Conservation (phyloP, 2,329 filamentous ascomycete species). For the Paraphoma chrysanthemicola region DNA sequence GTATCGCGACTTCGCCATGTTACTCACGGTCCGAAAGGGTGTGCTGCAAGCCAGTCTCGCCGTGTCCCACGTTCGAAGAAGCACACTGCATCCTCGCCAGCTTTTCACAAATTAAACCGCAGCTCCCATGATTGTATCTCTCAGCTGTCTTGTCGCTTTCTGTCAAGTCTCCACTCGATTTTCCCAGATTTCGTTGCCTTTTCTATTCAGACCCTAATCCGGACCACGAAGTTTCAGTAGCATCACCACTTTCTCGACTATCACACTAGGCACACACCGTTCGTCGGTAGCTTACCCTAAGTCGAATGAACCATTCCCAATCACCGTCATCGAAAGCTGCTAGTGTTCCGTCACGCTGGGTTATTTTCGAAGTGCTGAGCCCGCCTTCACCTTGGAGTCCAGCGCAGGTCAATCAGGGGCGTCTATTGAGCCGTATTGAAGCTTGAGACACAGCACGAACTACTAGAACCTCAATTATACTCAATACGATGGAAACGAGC, state of each 20-base stretch:
- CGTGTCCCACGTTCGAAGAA: too few species aligned
- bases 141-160: background rate
- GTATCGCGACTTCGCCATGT: too few species aligned
- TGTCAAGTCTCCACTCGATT: slow-evolving; percentile 29
- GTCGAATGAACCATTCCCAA: slow-evolving; percentile 8
- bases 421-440: slow-evolving; percentile 35
- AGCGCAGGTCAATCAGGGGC: slow-evolving; percentile 12
- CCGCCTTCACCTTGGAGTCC: slow-evolving; percentile 20
- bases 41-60: too few species aligned
- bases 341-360: background rate
- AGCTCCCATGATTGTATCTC: background rate
- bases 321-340: background rate
- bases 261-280: slow-evolving; percentile 2
- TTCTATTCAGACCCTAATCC: slow-evolving; percentile 45
- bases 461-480: background rate
- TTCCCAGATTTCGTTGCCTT: slow-evolving; percentile 10
- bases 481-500: background rate
- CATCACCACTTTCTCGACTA: slow-evolving; percentile 12
- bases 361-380: background rate
- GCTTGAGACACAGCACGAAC: background rate
- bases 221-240: slow-evolving; percentile 26
- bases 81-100: too few species aligned
- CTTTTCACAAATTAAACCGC: background rate
- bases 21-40: too few species aligned
- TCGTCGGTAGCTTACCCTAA: background rate